These are phyloP conservation scores for Spathaspora passalidarum DNA, from an alignment of 805 yeast genomes.

Conservation along the genomic window DNA sequence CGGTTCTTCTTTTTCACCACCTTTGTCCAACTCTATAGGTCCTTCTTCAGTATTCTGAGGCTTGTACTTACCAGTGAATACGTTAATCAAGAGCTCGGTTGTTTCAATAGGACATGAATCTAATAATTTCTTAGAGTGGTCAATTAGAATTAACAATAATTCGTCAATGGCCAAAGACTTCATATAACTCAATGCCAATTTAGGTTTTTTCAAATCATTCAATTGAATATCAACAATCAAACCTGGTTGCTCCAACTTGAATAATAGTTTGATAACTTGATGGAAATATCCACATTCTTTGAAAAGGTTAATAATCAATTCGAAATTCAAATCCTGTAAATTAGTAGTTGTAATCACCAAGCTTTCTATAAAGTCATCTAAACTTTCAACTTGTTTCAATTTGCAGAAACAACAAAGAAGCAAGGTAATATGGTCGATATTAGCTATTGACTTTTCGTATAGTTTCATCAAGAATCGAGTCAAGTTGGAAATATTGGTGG, in stretches of 20 bases:
- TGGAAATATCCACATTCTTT: conserved; percentile 66
- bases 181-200: conserved; percentile 61
- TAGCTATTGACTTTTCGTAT: conserved; percentile 52
- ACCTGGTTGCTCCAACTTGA: conserved; percentile 68
- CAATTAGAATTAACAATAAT: conserved; percentile 64
- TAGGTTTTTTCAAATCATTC: conserved; percentile 48
- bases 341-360: conserved; percentile 24
- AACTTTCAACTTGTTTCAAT: conserved; percentile 55
- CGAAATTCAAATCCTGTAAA: conserved; percentile 56
- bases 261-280: conserved; percentile 69
- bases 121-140: conserved; percentile 62
- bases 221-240: conserved; percentile 73
- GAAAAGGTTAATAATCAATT: conserved; percentile 64
- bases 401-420: conserved; percentile 79
- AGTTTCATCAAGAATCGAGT: conserved; percentile 63
- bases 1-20: conserved; percentile 16
- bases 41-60: conserved; percentile 29
- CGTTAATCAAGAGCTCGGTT: conserved; percentile 75
- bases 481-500: conserved; percentile 64
- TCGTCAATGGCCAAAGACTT: conserved; percentile 73
- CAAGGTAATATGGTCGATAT: conserved; percentile 79
- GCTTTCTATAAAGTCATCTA: conserved; percentile 52
- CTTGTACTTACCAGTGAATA: conserved; percentile 81
- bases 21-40: conserved; percentile 7
- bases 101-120: conserved; percentile 75